Conservation (phyloP, 176 grass and related monocot species). For the Otatea glauca region DNA sequence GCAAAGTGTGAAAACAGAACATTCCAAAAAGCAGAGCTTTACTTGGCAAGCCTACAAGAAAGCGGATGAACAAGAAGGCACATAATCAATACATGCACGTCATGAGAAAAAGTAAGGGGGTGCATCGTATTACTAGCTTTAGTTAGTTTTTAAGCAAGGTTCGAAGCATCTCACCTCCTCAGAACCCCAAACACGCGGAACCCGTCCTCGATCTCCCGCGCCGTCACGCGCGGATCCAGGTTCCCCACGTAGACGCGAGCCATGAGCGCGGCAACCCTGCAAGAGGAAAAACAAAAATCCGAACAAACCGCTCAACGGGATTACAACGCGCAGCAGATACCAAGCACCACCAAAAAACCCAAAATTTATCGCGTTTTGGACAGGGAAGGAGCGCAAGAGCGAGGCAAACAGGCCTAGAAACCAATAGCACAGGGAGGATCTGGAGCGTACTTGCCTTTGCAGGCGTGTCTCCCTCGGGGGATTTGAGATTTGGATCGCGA, state of each 20-base stretch:
- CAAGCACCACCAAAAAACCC: neutral
- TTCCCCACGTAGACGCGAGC: slow-evolving; percentile 84
- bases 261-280: slow-evolving; percentile 48
- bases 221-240: slow-evolving; percentile 72
- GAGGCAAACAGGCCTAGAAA: neutral
- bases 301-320: neutral
- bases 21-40: neutral
- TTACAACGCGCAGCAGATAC: slow-evolving; percentile 21
- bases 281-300: neutral
- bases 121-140: neutral
- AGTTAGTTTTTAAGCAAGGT: neutral
- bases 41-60: neutral
- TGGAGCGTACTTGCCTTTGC: slow-evolving; percentile 36
- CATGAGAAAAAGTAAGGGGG: neutral
- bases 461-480: neutral
- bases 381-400: neutral
- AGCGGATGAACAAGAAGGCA: too few species aligned
- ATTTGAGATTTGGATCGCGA: slow-evolving; percentile 39
- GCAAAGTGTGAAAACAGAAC: neutral
- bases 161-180: slow-evolving; percentile 57
- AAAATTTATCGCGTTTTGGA: slow-evolving; percentile 14
- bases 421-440: slow-evolving; percentile 8
- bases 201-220: slow-evolving; percentile 76
- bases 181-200: slow-evolving; percentile 80
- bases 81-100: neutral